These are phyloP conservation scores for Puccinellia tenuiflora DNA, from an alignment of 176 grass and related monocot species.

Conservation along the genomic window DNA sequence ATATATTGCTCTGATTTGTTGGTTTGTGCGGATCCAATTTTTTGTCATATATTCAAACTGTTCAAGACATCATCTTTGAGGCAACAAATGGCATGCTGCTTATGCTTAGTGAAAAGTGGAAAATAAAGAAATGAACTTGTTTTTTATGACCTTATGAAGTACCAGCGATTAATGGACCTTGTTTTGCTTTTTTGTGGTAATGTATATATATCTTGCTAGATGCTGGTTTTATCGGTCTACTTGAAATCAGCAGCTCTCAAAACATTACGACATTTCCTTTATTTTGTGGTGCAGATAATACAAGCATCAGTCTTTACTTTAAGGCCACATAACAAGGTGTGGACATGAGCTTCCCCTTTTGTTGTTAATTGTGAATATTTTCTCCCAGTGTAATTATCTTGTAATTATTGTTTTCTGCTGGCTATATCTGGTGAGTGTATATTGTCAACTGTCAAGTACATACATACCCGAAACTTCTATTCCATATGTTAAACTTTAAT, in stretches of 20 bases:
- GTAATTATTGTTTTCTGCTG: not conserved
- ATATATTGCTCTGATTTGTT: constrained; percentile 2
- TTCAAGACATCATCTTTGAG: not conserved
- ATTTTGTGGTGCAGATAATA: not conserved
- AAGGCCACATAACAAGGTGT: not conserved
- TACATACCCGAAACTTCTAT: not conserved
- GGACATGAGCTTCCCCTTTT: not conserved
- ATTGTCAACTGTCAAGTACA: not conserved
- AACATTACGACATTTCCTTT: not conserved
- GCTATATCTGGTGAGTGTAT: not conserved
- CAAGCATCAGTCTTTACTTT: not conserved
- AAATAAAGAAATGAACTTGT: not conserved
- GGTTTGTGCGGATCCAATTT: not conserved
- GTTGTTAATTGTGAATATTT: constrained; percentile 8
- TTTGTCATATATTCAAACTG: not conserved
- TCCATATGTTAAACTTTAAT: not conserved
- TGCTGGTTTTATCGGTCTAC: not conserved
- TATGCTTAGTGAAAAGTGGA: not conserved
- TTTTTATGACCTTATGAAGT: not conserved
- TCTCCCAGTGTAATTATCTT: not conserved
- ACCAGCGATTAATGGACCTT: not conserved
- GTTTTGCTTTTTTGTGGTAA: not conserved
- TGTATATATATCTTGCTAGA: not conserved
- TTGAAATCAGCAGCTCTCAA: not conserved
- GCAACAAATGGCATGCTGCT: not conserved